Percentiles rank a stretch among this genome's conserved stretches.
These are phyloP conservation scores for Leishmania mexicana DNA, from an alignment of 208 protist species.

Conservation along the genomic window DNA sequence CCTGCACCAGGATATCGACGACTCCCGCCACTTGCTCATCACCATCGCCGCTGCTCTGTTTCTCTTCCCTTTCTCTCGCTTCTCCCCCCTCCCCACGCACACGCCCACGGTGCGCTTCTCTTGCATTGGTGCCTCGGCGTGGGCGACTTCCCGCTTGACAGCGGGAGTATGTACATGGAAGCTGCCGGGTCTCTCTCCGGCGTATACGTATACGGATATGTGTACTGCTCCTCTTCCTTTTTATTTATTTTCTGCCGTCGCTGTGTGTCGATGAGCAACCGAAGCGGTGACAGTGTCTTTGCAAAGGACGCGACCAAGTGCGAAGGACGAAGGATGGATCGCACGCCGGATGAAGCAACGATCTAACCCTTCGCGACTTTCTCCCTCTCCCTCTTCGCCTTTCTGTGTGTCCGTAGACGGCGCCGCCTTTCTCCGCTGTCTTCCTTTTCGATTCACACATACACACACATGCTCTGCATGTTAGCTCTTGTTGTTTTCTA, in stretches of 20 bases:
- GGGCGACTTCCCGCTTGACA: background rate
- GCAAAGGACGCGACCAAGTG: background rate
- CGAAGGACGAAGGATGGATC: background rate
- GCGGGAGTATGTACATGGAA: background rate
- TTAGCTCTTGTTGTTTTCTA: background rate
- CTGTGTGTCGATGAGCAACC: background rate
- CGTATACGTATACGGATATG: too few relatives aligned
- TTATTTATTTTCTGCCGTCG: background rate
- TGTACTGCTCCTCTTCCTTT: background rate
- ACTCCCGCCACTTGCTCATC: background rate
- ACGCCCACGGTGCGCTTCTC: background rate
- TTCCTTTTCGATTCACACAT: background rate
- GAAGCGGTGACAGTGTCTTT: background rate
- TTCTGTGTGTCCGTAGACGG: background rate
- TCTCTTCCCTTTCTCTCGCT: background rate
- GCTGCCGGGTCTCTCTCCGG: background rate
- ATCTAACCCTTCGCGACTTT: too few relatives aligned
- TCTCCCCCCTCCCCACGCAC: too few relatives aligned
- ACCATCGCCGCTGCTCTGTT: background rate
- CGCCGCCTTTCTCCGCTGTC: background rate
- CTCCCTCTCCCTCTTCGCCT: background rate
- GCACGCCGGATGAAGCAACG: background rate
- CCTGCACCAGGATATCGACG: background rate
- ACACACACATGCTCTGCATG: background rate
- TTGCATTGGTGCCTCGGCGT: background rate